Evolutionary conservation across 257 asterid genomes (phyloP).

Genomic region (Paulownia fortunei): DNA sequence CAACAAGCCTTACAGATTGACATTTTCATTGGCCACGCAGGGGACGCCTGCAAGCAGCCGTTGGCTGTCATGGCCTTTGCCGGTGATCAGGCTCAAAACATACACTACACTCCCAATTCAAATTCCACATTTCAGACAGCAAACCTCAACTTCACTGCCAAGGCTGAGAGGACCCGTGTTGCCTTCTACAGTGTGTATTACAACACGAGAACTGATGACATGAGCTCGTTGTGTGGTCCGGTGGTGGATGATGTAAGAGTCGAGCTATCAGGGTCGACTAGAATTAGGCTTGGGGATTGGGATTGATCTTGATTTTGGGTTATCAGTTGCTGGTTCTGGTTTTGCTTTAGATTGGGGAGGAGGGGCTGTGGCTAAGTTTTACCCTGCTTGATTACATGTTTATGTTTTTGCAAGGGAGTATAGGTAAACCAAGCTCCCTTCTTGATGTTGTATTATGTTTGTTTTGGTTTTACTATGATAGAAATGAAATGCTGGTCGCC

Average conservation of each 20-base stretch:
- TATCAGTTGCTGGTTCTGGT: slow-evolving; percentile 3
- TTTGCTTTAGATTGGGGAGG: background rate
- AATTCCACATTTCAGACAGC: slow-evolving; percentile 45
- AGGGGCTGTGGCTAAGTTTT: background rate
- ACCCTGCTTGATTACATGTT: background rate
- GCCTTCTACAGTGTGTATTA: slow-evolving; percentile 92
- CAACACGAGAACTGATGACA: slow-evolving; percentile 89
- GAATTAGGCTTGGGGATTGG: slow-evolving; percentile 17
- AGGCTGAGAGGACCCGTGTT: slow-evolving; percentile 79
- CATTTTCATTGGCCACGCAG: slow-evolving; percentile 77
- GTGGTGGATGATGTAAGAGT: slow-evolving; percentile 93
- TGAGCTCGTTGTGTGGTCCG: slow-evolving; percentile 95
- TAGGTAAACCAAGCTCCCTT: slow-evolving; percentile 38
- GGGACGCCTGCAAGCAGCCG: slow-evolving; percentile 81
- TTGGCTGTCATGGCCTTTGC: slow-evolving; percentile 86
- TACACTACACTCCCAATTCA: slow-evolving; percentile 47
- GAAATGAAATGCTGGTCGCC: slow-evolving; percentile 3
- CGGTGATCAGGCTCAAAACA: slow-evolving; percentile 48
- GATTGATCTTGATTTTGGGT: slow-evolving; percentile 20
- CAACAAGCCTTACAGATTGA: slow-evolving; percentile 60
- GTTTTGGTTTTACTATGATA: slow-evolving; percentile 4
- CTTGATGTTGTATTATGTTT: slow-evolving; percentile 8
- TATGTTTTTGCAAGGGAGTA: slow-evolving; percentile 17
- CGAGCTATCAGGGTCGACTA: slow-evolving; percentile 23
- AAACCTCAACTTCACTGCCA: slow-evolving; percentile 74